Evolutionary conservation across 345 rosid genomes (phyloP).

Genomic region (Eucalyptus shirleyi): DNA sequence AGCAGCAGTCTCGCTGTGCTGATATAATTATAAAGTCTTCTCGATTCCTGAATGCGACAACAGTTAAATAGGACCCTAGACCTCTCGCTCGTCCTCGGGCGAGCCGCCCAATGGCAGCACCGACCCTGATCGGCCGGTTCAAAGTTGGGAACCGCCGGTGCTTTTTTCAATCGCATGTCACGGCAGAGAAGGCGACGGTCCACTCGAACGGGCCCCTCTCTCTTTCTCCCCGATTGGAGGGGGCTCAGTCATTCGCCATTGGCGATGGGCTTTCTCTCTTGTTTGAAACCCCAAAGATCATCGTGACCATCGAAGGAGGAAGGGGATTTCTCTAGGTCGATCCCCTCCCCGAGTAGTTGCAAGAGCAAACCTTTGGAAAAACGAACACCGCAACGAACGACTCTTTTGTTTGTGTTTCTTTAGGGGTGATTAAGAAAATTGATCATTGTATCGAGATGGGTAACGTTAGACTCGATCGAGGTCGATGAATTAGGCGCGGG

Average conservation of each 20-base stretch:
- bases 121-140: background rate
- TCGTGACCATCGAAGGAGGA: background rate
- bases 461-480: background rate
- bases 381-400: background rate
- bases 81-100: background rate
- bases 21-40: background rate
- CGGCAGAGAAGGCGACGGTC: background rate
- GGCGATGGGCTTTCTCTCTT: background rate
- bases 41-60: background rate
- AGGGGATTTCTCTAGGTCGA: background rate
- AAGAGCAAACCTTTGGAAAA: background rate
- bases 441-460: background rate
- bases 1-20: background rate
- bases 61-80: background rate
- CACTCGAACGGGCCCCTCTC: background rate
- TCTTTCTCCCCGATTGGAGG: background rate
- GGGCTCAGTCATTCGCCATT: background rate
- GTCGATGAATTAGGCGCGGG: background rate
- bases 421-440: background rate
- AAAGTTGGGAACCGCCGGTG: background rate
- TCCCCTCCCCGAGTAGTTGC: background rate
- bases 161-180: background rate
- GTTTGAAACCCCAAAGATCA: background rate
- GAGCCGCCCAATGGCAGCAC: background rate
- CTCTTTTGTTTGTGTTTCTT: background rate